Conservation (phyloP, 2,329 filamentous ascomycete genomes). For the Eutypella sp. region DNA sequence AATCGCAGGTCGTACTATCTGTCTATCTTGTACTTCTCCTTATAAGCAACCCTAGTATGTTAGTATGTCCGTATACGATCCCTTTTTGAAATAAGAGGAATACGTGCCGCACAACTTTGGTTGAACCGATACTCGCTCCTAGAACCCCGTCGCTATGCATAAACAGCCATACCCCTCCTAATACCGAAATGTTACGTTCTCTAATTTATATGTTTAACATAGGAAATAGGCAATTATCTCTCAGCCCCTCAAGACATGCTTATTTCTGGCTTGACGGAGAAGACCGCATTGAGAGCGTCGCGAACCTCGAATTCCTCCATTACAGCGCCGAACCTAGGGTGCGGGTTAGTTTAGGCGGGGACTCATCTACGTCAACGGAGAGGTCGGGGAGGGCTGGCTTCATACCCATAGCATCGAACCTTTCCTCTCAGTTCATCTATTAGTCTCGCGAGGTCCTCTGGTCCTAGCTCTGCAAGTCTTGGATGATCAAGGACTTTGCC, state of each 20-base stretch:
- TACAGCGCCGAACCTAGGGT: constrained; percentile 54
- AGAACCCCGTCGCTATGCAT: background rate
- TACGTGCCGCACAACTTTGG: background rate
- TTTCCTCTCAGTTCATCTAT: constrained; percentile 72
- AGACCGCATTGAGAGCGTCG: constrained; percentile 70
- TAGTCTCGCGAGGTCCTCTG: constrained; percentile 65
- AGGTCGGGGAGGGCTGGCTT: too few species aligned
- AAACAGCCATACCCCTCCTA: background rate
- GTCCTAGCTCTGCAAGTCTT: constrained; percentile 59
- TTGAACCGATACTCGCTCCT: background rate
- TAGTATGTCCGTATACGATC: background rate
- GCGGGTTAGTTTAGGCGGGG: constrained; percentile 11
- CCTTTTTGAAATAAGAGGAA: background rate
- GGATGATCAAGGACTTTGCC: constrained; percentile 72
- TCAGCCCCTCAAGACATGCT: constrained; percentile 10
- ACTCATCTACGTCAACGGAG: too few species aligned
- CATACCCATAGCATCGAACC: constrained; percentile 87
- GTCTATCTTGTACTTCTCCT: too few species aligned
- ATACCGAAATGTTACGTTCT: background rate
- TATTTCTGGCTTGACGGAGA: constrained; percentile 52
- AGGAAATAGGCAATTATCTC: background rate
- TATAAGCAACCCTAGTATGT: too few species aligned
- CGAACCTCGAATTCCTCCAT: constrained; percentile 65
- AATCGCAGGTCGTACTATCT: too few species aligned
- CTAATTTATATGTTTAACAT: too few species aligned